phyloP scores from a whole-genome alignment of 2,329 filamentous ascomycete genomes.

The Penicillium sp. region DNA sequence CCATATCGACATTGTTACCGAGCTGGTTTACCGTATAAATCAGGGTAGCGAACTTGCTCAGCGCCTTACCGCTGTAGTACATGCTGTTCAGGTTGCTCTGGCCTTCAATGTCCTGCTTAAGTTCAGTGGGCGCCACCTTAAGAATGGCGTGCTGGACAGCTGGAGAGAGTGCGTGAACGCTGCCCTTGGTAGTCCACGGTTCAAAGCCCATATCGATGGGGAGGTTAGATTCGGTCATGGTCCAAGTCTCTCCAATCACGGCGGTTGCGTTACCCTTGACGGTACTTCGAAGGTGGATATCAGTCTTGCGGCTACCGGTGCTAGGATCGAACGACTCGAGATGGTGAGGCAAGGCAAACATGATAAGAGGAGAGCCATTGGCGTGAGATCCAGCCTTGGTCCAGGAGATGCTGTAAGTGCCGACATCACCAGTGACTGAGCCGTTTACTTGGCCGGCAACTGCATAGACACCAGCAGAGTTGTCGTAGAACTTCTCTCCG shows the following conservation, averaged over 20 bases:
- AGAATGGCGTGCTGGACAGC: conserved; percentile 60
- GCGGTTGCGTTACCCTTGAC: conserved; percentile 80
- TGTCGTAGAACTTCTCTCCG: conserved; percentile 70
- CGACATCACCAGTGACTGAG: conserved; percentile 53
- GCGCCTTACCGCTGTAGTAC: conserved; percentile 87
- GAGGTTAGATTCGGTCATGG: conserved; percentile 70
- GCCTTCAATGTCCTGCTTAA: conserved; percentile 70
- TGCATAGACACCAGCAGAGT: conserved; percentile 72
- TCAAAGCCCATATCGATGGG: conserved; percentile 73
- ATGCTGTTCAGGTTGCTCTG: conserved; percentile 79
- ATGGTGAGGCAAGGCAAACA: conserved; percentile 90
- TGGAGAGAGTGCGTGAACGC: conserved; percentile 38
- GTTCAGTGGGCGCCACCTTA: conserved; percentile 66
- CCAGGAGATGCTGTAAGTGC: conserved; percentile 73
- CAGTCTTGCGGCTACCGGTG: conserved; percentile 51
- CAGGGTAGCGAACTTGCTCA: conserved; percentile 73
- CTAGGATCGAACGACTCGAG: conserved; percentile 66
- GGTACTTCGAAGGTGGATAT: conserved; percentile 68
- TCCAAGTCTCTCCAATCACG: conserved; percentile 71
- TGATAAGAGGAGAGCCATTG: conserved; percentile 61
- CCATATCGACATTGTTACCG: conserved; percentile 57
- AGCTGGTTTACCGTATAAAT: conserved; percentile 66
- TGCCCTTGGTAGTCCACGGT: conserved; percentile 64
- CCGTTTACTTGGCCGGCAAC: conserved; percentile 64
- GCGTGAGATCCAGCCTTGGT: conserved; percentile 64